A percentile compares a stretch with the other conserved stretches of the same genome.
Evolutionary conservation across 495 filamentous ascomycete genomes (phyloP).

Genomic region (Parmelia sp.): DNA sequence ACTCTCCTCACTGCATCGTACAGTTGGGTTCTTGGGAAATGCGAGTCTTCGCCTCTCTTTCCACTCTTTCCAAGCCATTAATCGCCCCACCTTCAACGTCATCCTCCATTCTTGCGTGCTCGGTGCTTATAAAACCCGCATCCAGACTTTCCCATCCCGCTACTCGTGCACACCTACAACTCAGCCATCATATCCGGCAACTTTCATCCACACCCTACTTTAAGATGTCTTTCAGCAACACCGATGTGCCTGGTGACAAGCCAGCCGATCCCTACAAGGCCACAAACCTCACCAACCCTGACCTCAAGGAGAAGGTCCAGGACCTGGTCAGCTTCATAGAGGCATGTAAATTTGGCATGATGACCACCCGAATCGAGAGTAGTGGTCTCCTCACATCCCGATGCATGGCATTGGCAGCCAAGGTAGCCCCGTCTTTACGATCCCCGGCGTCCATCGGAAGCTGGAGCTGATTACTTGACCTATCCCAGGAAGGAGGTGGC

Average conservation of each 20-base stretch:
- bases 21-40: not conserved
- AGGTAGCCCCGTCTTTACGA: conserved; percentile 43
- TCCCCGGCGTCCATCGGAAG: not conserved
- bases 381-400: conserved; percentile 68
- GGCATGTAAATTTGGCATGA: conserved; percentile 83
- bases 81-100: conserved; percentile 11
- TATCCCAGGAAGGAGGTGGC: conserved; percentile 60
- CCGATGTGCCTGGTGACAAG: conserved; percentile 49
- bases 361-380: conserved; percentile 63
- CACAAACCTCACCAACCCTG: conserved; percentile 57
- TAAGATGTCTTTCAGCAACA: conserved; percentile 51
- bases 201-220: not conserved
- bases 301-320: conserved; percentile 71
- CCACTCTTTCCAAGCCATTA: not conserved
- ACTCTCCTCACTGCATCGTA: not conserved
- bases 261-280: conserved; percentile 74
- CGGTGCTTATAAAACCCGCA: conserved; percentile 7
- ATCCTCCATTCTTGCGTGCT: conserved; percentile 10
- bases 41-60: not conserved
- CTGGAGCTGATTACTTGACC: not conserved
- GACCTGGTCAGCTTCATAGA: conserved; percentile 77
- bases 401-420: conserved; percentile 86
- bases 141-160: not conserved
- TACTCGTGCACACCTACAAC: not conserved
- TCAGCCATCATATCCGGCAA: not conserved